A percentile compares a stretch with the other conserved stretches of the same genome.
Evolutionary conservation across 2,329 filamentous ascomycete genomes (phyloP).

Genomic region (Nothomitra cinnamomea): DNA sequence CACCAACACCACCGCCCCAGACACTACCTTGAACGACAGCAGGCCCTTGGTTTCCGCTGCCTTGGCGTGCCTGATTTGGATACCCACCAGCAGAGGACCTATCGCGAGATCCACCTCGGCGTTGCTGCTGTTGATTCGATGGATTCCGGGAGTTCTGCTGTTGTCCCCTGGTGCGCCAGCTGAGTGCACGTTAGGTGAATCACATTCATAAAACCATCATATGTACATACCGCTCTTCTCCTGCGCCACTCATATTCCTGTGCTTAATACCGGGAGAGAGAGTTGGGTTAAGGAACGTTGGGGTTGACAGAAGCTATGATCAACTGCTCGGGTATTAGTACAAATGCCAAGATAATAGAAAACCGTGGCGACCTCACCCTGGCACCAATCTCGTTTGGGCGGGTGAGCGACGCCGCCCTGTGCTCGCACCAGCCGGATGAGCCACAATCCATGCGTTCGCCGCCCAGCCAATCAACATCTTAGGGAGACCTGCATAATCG

Average conservation of each 20-base stretch:
- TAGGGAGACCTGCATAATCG: no score
- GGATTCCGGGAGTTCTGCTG: slow-evolving; percentile 1
- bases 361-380: no score
- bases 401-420: no score
- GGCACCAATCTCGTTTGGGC: no score
- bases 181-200: not conserved
- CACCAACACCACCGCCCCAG: not conserved
- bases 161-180: slow-evolving; percentile 2
- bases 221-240: not conserved
- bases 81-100: not conserved
- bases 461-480: no score
- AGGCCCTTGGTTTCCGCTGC: slow-evolving; percentile 2
- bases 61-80: slow-evolving; percentile 3
- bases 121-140: slow-evolving; percentile 1
- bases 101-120: not conserved
- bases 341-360: no score
- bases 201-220: no score
- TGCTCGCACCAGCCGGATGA: no score
- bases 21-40: not conserved
- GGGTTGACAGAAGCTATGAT: not conserved
- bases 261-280: not conserved
- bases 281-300: not conserved
- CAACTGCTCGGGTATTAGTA: no score
- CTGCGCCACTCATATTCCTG: not conserved
- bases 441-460: no score